Evolutionary conservation across 225 moss, liverwort and hornwort species (phyloP), one percentile per base, ranked within the genome.

Genomic region (Pleurozium schreberi): DNA sequence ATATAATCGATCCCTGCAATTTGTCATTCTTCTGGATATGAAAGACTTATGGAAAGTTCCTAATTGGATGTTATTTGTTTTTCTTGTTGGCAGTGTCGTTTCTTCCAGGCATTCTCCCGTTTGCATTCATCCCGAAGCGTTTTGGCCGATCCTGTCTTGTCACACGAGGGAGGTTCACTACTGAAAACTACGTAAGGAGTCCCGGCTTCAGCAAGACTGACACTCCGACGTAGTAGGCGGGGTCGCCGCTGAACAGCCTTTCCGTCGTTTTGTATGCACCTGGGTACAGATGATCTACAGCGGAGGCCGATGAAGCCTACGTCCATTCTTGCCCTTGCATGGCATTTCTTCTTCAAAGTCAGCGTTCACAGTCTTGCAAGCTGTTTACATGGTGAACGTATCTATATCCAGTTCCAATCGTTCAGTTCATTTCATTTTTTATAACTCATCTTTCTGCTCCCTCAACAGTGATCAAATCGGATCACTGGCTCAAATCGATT

Each of bases 81-180:
- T 30, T 30, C 49, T 40, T 69, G 84, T 85, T 87, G 80, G 63
- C 92, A 96, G 96, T 88, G 89, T 16, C 96, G 98, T 47, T 96
- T 96, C 87, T 90, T 98, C 75, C 95, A 92, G 84, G 81, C 97
- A 25, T 98, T 93, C 82, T 63, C 93, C 28, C 96, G 98, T 49
- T 91, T 97, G 50, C 75, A 92, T 85, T 95, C 97, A 33, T 86
- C 94, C n/a, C 92, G 94, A 82, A 98, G 98, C 89, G 58, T 95
- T 88, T 91, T 98, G 84, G 93, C 89, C 36, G 96, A 96, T 86
- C 90, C 91, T 22, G 74, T 87, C 57, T 57, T 58, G 50, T 88
- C 91, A 82, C 90, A 93, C 80, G 91, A 92, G 80, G 91, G 47
- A 83, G 92, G 88, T 47, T 88, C 92, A 60, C 26, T 92, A 49